Percentiles rank a stretch among this genome's conserved stretches.
These are phyloP conservation scores for Theobroma grandiflorum DNA, from an alignment of 441 rosid genomes.

Conservation along the genomic window DNA sequence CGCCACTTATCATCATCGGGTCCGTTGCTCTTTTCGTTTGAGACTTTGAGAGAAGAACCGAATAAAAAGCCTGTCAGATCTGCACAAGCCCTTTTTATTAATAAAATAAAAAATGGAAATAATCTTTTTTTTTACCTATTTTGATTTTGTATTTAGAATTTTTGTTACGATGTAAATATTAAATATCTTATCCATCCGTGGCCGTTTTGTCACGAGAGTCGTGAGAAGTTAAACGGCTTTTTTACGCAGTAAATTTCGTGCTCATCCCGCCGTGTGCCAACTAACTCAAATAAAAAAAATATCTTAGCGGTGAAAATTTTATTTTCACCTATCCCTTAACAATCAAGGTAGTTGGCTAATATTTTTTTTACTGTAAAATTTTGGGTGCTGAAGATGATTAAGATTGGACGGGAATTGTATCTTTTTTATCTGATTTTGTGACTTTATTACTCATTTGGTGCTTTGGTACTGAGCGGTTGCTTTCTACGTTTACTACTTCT, in stretches of 20 bases:
- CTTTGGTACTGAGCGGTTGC: not conserved
- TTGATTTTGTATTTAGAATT: not conserved
- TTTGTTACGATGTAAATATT: not conserved
- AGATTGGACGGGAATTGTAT: not conserved
- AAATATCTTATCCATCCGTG: slow-evolving; percentile 10
- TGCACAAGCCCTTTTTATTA: not conserved
- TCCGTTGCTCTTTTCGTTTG: slow-evolving; percentile 35
- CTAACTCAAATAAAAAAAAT: no score
- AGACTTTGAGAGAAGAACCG: slow-evolving; percentile 26
- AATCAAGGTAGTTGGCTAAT: not conserved
- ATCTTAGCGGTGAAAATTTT: not conserved
- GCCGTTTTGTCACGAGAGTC: not conserved
- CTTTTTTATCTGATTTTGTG: not conserved
- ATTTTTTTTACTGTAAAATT: no score
- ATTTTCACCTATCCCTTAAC: not conserved
- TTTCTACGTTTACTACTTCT: not conserved
- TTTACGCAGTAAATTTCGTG: not conserved
- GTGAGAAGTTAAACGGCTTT: not conserved
- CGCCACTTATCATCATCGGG: slow-evolving; percentile 43
- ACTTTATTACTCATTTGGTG: not conserved
- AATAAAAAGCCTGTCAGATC: slow-evolving; percentile 50
- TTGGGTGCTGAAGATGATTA: not conserved
- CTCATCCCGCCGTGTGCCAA: not conserved
- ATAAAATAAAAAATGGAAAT: not conserved
- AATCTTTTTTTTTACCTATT: not conserved